Evolutionary conservation across 1,284 basidiomycete genomes (phyloP).

Genomic region (Boletus mariae): DNA sequence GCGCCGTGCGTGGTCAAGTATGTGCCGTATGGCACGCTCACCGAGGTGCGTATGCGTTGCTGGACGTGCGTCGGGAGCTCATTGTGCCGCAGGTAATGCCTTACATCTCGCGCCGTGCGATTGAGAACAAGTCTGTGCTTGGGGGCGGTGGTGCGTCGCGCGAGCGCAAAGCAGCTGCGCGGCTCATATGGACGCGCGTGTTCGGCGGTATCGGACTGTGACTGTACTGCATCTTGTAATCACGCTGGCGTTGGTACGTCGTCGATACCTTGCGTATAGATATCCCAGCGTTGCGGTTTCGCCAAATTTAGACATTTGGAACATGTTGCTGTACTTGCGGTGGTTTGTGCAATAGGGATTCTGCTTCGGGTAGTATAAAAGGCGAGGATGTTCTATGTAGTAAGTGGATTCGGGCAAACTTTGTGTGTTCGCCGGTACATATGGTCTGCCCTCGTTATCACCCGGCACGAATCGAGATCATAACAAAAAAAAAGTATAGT

Average conservation of each 20-base stretch:
- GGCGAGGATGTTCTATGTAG: too few species aligned
- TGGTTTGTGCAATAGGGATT: too few species aligned
- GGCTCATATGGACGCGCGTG: constrained; percentile 47
- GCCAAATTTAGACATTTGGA: too few species aligned
- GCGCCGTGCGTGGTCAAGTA: constrained; percentile 82
- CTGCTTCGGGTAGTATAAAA: too few species aligned
- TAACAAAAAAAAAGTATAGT: neutral
- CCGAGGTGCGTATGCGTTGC: constrained; percentile 44
- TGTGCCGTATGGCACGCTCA: constrained; percentile 80
- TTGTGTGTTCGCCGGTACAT: too few species aligned
- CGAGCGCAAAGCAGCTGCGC: constrained; percentile 53
- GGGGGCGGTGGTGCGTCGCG: constrained; percentile 52
- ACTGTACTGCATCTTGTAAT: constrained; percentile 15
- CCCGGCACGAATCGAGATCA: too few species aligned
- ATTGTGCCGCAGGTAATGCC: constrained; percentile 50
- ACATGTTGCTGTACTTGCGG: too few species aligned
- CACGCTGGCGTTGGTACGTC: too few species aligned
- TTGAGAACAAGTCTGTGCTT: constrained; percentile 70
- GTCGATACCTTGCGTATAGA: neutral
- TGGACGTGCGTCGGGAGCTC: neutral
- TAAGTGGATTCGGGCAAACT: too few species aligned
- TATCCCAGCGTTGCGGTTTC: neutral
- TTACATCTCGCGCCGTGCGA: constrained; percentile 69
- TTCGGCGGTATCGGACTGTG: constrained; percentile 33
- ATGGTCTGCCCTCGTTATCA: too few species aligned